Evolutionary conservation across 1,139 yeast species (phyloP), one percentile per base, ranked within the genome.

Genomic region (Saccharomyces pastorianus): DNA sequence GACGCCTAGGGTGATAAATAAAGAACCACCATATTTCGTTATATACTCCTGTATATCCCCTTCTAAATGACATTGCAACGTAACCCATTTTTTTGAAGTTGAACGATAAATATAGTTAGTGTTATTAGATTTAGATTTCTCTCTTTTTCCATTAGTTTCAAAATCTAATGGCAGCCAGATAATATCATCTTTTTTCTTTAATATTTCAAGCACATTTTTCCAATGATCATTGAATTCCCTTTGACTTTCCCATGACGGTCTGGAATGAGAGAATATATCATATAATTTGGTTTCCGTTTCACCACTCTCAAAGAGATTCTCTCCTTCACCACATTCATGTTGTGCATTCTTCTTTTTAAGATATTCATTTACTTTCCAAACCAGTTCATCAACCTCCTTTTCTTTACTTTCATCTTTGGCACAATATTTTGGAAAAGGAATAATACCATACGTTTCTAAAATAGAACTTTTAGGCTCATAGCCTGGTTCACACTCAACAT

Each of bases 401-500:
- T 85, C 83, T 65, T 81, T 83, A 60, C 80, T 81, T 28, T 83
- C 78, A 67, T 89, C 96, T 14, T 85, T 84, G 23, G 82, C 75
- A 73, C 97, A 89, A 11, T 49, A 28, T 41, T 80, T 79, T 34
- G 82, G 63, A 38, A 81, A 69, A 6, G 95, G 93, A 47, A 82
- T 60, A 9, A 75, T 53, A 0, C 83, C 84, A 53, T 74, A 72
- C 13, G 82, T 29, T 7, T 49, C 46, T 4, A 53, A 53, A 9
- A 51, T 26, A 6, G 55, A 58, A 46, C 81, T 73, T 4, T n/a
- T 47, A 58, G 29, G 28, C 51, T 75, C 78, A 66, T 77, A 88
- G 54, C 83, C 90, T 49, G 80, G 80, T 59, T 80, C 81, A 67
- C 96, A 88, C 49, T 76, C 78, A 17, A 84, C 66, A 57, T 76